Evolutionary conservation across 2,329 filamentous ascomycete species (phyloP), one percentile per base, ranked within the genome.

Genomic region (Xylaria sp.): DNA sequence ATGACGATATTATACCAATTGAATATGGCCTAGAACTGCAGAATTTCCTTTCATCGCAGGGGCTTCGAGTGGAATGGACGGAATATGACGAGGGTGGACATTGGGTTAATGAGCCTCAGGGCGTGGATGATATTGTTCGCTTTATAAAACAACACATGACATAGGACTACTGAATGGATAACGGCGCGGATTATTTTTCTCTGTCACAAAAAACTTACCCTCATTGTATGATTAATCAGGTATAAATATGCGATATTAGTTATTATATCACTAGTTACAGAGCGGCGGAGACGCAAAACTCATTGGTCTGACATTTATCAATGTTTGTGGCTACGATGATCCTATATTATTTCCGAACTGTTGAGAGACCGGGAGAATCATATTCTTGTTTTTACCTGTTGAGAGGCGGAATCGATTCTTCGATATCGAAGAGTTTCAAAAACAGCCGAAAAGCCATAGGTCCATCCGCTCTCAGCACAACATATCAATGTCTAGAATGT

Each of bases 1-100:
- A 80, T 28, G 79, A 79, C 46, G 60, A 75, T 0, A 67, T 78
- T 2, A 74, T 80, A 9, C 73, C 76, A 0, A 36, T 80, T 4
- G 33, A 72, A 2, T 73, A 79, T 23, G 76, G 78, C 3, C 67
- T 55, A 23, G 25, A 56, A 0, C 66, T 80, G 5, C 68, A 72
- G 8, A 65, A 77, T 33, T 64, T 41, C 13, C 64, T 80, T 10
- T 41, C 15, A 5, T 54, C 55, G 1, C 51, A 48, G 18, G 36
- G 51, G 6, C 25, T 62, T n/a, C 43, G 59, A 10, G 71, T 79
- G 0, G 64, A 77, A 43, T 79, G 74, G 74, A 72, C 71, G 1
- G 77, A 79, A 41, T 80, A 80, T 51, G 46, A 73, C 36, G 71
- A 76, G 43, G 72, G 68, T 4, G 58, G 76, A 65, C 62, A 73